These are phyloP conservation scores for Hypomontagnella submonticulosa DNA, from an alignment of 495 filamentous ascomycete genomes.

Conservation along the genomic window DNA sequence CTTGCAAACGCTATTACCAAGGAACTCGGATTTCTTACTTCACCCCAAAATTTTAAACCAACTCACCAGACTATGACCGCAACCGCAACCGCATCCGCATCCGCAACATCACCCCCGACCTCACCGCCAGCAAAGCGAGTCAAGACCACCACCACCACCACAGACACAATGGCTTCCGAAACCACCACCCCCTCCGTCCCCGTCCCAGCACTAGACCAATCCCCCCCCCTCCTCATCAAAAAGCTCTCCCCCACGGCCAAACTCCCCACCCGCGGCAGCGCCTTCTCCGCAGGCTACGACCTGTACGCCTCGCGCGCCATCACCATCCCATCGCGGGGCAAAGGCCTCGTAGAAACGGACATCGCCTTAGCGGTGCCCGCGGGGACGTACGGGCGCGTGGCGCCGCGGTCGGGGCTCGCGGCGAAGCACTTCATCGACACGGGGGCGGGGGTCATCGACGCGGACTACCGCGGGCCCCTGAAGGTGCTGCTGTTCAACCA, in stretches of 20 bases:
- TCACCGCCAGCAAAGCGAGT: conserved; percentile 62
- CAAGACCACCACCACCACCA: conserved; percentile 49
- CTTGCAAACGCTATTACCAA: neutral
- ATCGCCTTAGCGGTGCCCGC: conserved; percentile 87
- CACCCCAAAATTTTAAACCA: neutral
- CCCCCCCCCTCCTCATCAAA: conserved; percentile 81
- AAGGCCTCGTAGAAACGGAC: conserved; percentile 88
- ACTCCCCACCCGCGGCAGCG: conserved; percentile 86
- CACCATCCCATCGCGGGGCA: conserved; percentile 81
- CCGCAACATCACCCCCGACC: conserved; percentile 54
- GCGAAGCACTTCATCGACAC: conserved; percentile 94
- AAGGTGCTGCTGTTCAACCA: conserved; percentile 97
- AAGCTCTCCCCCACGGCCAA: conserved; percentile 78
- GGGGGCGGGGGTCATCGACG: conserved; percentile 95
- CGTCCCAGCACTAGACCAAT: conserved; percentile 47
- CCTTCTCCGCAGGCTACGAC: conserved; percentile 93
- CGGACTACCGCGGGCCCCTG: conserved; percentile 93
- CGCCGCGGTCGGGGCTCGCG: conserved; percentile 90
- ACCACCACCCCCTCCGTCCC: conserved; percentile 7
- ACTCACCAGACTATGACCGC: conserved; percentile 63
- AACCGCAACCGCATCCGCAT: conserved; percentile 58
- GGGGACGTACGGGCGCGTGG: conserved; percentile 91
- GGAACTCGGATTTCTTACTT: too few species aligned
- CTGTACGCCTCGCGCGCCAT: conserved; percentile 79
- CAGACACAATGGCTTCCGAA: conserved; percentile 24